Base-by-base conservation (phyloP, 176 grass and related monocot genomes). In the Oryza meridionalis region DNA sequence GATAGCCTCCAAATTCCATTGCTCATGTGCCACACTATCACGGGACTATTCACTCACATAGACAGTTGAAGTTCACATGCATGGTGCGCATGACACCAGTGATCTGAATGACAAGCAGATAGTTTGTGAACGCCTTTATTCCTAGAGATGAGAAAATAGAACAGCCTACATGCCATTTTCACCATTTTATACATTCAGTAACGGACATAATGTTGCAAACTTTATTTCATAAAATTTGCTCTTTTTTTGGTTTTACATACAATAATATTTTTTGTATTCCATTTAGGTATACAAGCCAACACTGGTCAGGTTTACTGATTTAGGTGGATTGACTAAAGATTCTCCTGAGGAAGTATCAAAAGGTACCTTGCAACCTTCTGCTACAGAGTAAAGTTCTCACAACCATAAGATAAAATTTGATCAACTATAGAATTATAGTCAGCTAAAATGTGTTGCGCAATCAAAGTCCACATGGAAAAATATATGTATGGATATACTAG, bases 281-380 rank as follows among this genome's bases (percentile, higher is more conserved):
- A 80, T 91, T 77, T 88, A 98, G 95, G 95, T 98, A 33, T 98
- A 95, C 81, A 90, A 94, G 84, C 95, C 95, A 81, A 85, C 92
- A 85, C 55, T 98, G 78, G 79, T 45, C 46, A 94, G 72, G 82
- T 98, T 98, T 98, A 35, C 91, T 73, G 91, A 91, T 84, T 94
- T 98, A 86, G 95, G 95, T 82, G 95, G 95, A 82, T 81, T 77
- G 65, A 88, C 90, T 76, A 90, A 87, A 84, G 67, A 24, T 61
- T 94, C 92, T 70, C 92, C 95, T 70, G 69, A 77, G 78, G 86
- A 90, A 93, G 83, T 91, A 83, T 87, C 92, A 65, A 90, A 83
- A 90, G 95, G 95, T 98, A 79, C 46, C 46, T 77, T 85, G 16
- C 12, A 71, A 72, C 31, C 26, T 86, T 80, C 40, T 75, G 31